Evolutionary conservation across 257 asterid species (phyloP), one percentile per base, ranked within the genome.

Genomic region (Striga asiatica): DNA sequence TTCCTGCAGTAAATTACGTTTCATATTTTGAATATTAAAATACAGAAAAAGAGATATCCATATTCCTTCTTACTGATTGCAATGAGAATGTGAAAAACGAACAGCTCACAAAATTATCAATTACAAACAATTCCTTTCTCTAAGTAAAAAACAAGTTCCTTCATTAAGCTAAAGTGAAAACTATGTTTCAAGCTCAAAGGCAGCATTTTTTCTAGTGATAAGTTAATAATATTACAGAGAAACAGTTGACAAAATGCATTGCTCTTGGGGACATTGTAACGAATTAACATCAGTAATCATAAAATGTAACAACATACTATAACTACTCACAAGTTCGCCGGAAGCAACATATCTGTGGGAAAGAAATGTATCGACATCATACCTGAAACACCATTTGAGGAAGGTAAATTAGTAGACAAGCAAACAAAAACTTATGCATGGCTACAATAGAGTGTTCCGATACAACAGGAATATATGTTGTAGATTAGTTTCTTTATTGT

Each of bases 311-410:
- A 45, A 32, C 54, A 39, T 58, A 46, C 46, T 32, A 58, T 56
- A 48, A 58, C 37, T 63, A 84, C 98, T 88, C 79, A 92, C 98
- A 64, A 74, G 65, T 62, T 88, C 95, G 22, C 79, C 86, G 21
- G 94, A 69, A 55, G 53, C 35, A 55, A 70, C 81, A 68, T 65
- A 74, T 70, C 93, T 71, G 68, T 92, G 94, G 39, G 76, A 68
- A 60, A 78, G 61, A 77, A 92, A 92, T 64, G 68, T 46, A 27
- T 82, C 86, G 10, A 92, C 84, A 50, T 92, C 98, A 10, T 87
- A 91, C 98, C 97, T 84, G 85, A n/a, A 65, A 72, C 50, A 47
- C 51, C 41, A 45, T 42, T 50, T n/a, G 3, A n/a, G 2, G 43
- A 23, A 5, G 24, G 52, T 27, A 50, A 60, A 31, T 38, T 11